These are phyloP conservation scores for Ambrosia artemisiifolia DNA, from an alignment of 129 eudicot genomes.

Conservation along the genomic window DNA sequence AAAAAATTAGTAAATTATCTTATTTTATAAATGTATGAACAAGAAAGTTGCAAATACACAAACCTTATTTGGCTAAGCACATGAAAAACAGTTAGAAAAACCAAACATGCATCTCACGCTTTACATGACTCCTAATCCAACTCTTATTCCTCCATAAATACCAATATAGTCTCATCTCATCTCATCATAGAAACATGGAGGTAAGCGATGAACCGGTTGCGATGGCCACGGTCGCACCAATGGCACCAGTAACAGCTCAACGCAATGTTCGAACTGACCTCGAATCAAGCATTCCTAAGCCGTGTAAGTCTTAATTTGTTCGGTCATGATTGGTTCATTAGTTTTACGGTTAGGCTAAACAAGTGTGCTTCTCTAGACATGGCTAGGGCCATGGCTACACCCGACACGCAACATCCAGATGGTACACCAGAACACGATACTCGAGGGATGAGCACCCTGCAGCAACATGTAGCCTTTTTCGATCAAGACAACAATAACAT, in stretches of 20 bases:
- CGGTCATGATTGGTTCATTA: background rate
- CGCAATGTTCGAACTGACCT: slow-evolving; percentile 45
- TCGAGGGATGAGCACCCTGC: slow-evolving; percentile 67
- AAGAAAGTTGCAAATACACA: no score
- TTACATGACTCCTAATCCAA: background rate
- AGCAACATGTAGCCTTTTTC: slow-evolving; percentile 84
- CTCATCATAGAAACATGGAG: slow-evolving; percentile 5
- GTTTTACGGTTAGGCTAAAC: background rate
- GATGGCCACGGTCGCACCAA: slow-evolving; percentile 41
- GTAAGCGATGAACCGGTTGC: background rate
- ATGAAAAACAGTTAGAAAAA: background rate
- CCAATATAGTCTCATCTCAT: background rate
- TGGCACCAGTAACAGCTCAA: slow-evolving; percentile 40
- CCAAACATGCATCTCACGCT: background rate
- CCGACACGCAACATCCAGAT: slow-evolving; percentile 69
- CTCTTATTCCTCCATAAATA: slow-evolving; percentile 1
- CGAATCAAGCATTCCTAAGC: slow-evolving; percentile 47
- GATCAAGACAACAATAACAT: slow-evolving; percentile 73
- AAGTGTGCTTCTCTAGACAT: slow-evolving; percentile 38
- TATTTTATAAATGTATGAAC: no score
- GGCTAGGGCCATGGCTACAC: slow-evolving; percentile 72
- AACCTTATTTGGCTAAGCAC: no score
- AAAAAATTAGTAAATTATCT: no score
- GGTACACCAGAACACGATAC: slow-evolving; percentile 68
- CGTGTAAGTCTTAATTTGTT: slow-evolving; percentile 36